These are phyloP conservation scores for Eimeria maxima DNA, from an alignment of 169 alveolate genomes.

Conservation along the genomic window DNA sequence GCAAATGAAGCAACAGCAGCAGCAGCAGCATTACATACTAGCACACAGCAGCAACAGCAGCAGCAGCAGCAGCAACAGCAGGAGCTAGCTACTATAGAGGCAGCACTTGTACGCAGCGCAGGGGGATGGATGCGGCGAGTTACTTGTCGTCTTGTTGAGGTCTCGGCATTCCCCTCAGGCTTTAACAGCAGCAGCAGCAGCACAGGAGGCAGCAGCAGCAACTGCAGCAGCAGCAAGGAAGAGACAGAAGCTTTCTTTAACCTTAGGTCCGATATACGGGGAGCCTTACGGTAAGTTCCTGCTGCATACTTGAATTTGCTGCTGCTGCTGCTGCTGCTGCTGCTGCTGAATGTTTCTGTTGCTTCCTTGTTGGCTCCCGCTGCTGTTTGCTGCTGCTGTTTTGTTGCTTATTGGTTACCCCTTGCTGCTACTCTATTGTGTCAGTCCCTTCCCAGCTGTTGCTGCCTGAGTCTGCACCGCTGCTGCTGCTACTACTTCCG, in stretches of 20 bases:
- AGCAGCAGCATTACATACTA: background rate
- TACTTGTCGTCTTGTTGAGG: conserved; percentile 3
- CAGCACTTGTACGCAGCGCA: conserved; percentile 38
- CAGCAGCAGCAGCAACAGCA: conserved; percentile 23
- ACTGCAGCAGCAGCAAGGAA: background rate
- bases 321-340: conserved; percentile 41
- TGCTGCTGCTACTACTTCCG: conserved; percentile 5
- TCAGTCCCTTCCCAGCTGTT: background rate
- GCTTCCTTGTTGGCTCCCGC: background rate
- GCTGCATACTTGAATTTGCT: background rate
- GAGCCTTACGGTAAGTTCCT: conserved; percentile 43
- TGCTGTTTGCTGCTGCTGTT: background rate
- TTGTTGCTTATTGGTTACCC: background rate
- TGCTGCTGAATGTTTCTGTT: background rate
- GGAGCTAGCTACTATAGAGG: background rate
- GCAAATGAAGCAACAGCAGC: background rate
- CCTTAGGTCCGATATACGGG: conserved; percentile 23
- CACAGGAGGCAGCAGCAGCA: conserved; percentile 8
- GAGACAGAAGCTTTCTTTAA: conserved; percentile 10
- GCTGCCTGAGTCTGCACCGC: conserved; percentile 12
- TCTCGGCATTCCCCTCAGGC: conserved; percentile 13
- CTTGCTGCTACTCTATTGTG: background rate
- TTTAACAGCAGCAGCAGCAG: background rate
- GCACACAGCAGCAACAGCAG: background rate
- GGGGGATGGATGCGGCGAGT: background rate